Base-by-base conservation (phyloP, 805 yeast species). In the Barnettozyma pratensis region DNA sequence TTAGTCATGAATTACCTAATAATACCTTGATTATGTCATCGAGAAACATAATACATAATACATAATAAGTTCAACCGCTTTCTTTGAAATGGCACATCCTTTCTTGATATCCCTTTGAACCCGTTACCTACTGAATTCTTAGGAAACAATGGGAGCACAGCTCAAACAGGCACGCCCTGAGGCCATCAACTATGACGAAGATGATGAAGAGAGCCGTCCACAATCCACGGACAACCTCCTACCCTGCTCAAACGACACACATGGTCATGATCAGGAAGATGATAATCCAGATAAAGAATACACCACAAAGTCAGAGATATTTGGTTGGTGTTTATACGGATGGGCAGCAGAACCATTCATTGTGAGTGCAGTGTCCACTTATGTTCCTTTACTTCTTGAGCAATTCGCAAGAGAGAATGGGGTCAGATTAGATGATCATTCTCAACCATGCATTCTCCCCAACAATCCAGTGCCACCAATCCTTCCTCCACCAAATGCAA, bases 331-430 rank as follows among this genome's bases (percentile, higher is more conserved):
- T 59, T 68, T 82, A 6, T 83, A 80, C 54, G 71, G 83, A 3
- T 82, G 86, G 76, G 90, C 91, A 1, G 79, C 87, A 25, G 95
- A 86, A 62, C 94, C 94, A 0, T 87, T 85, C 59, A 75, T 85
- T 4, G 94, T 86, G 7, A 80, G 87, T 37, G 90, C 85, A 2
- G 84, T 87, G 6, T 84, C 91, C 0, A 85, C 92, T 0, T 87
- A 84, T 61, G 83, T 86, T 6, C 94, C 94, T 0, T 65, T 87
- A 14, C 63, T 86, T 6, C 65, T 86, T 31, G 90, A 86, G 52
- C 85, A 82, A 56, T 74, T 82, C 51, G 95, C 91, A 0, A 72
- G 90, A 26, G 79, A 76, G 40, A 85, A 83, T 60, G 92, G 89
- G 28, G 92, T 87, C 7, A 61, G 74, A 49, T 66, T 75, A 6